Base-by-base conservation (phyloP, 768 basidiomycete genomes). In the Rhizopogon sp. region DNA sequence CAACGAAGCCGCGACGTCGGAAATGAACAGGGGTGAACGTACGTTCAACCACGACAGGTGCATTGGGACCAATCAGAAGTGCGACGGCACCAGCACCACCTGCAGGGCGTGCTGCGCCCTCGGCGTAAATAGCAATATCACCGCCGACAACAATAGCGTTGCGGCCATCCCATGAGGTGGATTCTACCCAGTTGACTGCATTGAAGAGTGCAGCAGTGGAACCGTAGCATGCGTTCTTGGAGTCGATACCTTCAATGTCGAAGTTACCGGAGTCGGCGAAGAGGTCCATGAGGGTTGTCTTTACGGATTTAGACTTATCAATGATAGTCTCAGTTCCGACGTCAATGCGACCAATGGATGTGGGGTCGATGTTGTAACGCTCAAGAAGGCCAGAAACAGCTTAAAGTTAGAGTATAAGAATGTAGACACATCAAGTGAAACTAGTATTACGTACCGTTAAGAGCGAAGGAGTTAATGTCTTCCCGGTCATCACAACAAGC, bases 321-420 rank as follows among this genome's bases (percentile, higher is more conserved):
- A 99, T 97, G 74, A 98, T 92, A 40, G 97, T 98, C 72, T 99
- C 97, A 25, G 97, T 99, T 45, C 97, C 97, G 55, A 98, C 93
- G 60, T 99, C 97, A 56, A 99, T 85, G 60, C 97, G 94, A 55
- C 97, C 97, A 70, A 99, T 94, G 51, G 93, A 93, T 66, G 82
- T 87, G 63, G 97, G 93, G 78, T 98, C 95, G 66, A 99, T 83
- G 77, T 93, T 87, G 81, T 86, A 97, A 74, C 96, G 97, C 67
- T 90, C 82, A 58, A 99, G 80, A 39, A 99, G 85, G 60, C 87
- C 88, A 58, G 84, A 80, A 64, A 97, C 95, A 63, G 87, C 96
- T 96, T 66, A 10, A 39, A 53, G n/a, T 40, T 56, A 33, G 46
- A 31, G 37, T 11, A 8, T 17, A 54, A 13, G 43, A 43, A 35